Evolutionary conservation across 2,329 filamentous ascomycete genomes (phyloP).

Genomic region (Bretziella fagacearum): DNA sequence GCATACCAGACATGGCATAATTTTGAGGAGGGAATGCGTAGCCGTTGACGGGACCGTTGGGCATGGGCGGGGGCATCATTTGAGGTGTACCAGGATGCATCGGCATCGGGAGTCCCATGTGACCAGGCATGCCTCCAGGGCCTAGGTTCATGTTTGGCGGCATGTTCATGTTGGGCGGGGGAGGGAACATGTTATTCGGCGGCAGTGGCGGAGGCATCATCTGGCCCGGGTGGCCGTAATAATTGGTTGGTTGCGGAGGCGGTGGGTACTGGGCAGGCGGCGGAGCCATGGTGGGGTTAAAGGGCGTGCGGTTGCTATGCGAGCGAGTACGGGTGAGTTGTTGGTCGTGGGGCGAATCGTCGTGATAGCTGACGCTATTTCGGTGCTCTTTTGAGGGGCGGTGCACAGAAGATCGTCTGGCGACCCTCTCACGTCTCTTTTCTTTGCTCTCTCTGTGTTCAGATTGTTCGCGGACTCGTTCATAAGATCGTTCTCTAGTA

Average conservation of each 20-base stretch:
- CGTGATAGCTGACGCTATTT: slow-evolving; percentile 10
- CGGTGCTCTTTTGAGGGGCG: slow-evolving; percentile 8
- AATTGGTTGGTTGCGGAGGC: slow-evolving; percentile 6
- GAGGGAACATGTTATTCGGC: slow-evolving; percentile 8
- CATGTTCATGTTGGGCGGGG: slow-evolving; percentile 6
- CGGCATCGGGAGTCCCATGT: slow-evolving; percentile 8
- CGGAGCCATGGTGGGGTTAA: slow-evolving; percentile 1
- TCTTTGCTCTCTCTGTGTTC: slow-evolving; percentile 2
- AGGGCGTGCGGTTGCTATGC: slow-evolving; percentile 11
- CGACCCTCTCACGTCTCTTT: slow-evolving; percentile 10
- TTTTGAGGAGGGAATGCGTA: slow-evolving; percentile 9
- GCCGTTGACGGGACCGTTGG: background rate
- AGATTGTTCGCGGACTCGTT: slow-evolving; percentile 9
- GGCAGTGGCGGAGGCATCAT: slow-evolving; percentile 10
- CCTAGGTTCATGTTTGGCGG: slow-evolving; percentile 10
- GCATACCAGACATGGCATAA: slow-evolving; percentile 7
- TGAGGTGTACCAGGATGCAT: slow-evolving; percentile 5
- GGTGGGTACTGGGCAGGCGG: slow-evolving; percentile 1
- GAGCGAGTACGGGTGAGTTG: slow-evolving; percentile 12
- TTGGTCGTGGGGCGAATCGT: slow-evolving; percentile 9
- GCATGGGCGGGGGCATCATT: slow-evolving; percentile 9
- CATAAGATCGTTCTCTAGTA: slow-evolving; percentile 10
- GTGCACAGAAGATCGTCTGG: slow-evolving; percentile 9
- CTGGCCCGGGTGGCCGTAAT: slow-evolving; percentile 6
- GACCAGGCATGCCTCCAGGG: slow-evolving; percentile 6